A percentile compares a stretch with the other conserved stretches of the same genome.
Evolutionary conservation across 352 stramenopile genomes (phyloP).

Genomic region (Globisporangium orthogonon): DNA sequence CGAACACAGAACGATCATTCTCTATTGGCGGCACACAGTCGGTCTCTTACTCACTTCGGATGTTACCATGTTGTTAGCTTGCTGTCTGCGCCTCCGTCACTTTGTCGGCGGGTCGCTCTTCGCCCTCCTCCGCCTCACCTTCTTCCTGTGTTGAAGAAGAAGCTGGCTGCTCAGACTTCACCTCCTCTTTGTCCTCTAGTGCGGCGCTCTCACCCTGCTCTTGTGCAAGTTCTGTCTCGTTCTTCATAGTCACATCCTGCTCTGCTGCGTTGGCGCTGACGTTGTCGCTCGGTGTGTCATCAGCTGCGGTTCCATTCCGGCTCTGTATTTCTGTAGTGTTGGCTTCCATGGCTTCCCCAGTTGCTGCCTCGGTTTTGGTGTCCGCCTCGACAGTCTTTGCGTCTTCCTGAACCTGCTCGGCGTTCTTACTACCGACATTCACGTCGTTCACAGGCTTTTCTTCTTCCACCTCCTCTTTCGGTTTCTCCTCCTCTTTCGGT

Average conservation of each 20-base stretch:
- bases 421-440: neutral
- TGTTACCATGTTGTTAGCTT: no score
- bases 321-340: neutral
- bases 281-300: neutral
- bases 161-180: neutral
- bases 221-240: neutral
- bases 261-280: no score
- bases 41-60: no score
- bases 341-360: neutral
- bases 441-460: neutral
- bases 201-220: neutral
- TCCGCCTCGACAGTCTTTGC: neutral
- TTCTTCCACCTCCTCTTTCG: neutral
- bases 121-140: slow-evolving; percentile 3
- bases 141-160: neutral
- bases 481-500: neutral
- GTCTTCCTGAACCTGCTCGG: neutral
- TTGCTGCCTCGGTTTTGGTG: neutral
- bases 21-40: no score
- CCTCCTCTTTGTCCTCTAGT: neutral
- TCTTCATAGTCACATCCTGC: neutral
- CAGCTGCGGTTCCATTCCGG: neutral
- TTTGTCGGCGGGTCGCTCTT: neutral
- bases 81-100: no score
- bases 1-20: no score